A percentile compares a stretch with the other conserved stretches of the same genome.
phyloP scores from a whole-genome alignment of 2,329 filamentous ascomycete species.

The Talaromyces sp. region DNA sequence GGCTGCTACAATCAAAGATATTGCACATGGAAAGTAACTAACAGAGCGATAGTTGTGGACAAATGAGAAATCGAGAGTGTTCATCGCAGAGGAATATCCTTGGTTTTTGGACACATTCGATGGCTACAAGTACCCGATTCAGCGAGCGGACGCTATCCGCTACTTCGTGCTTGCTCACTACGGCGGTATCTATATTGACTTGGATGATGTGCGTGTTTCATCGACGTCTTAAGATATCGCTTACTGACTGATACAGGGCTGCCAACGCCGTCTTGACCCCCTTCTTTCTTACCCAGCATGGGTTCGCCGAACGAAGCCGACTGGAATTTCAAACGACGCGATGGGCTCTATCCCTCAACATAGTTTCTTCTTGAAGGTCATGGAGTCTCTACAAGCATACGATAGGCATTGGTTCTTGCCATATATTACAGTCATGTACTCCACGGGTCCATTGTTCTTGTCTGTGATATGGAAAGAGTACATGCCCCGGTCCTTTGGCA shows the following conservation, averaged over 20 bases:
- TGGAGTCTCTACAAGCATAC: constrained; percentile 66
- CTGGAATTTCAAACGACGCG: constrained; percentile 77
- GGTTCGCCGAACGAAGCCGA: constrained; percentile 69
- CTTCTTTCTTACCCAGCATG: constrained; percentile 68
- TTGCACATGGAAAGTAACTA: constrained; percentile 23
- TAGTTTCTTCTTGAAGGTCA: constrained; percentile 70
- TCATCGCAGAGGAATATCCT: constrained; percentile 71
- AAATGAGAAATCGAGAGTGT: constrained; percentile 65
- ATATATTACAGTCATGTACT: constrained; percentile 79
- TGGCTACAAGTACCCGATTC: constrained; percentile 70
- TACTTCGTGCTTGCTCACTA: constrained; percentile 77
- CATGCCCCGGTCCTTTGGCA: constrained; percentile 46
- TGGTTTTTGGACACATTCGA: constrained; percentile 77
- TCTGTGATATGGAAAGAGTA: constrained; percentile 76
- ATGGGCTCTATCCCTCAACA: constrained; percentile 73
- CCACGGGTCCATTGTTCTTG: constrained; percentile 72
- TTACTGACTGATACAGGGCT: constrained; percentile 52
- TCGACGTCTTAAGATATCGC: constrained; percentile 1
- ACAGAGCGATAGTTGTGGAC: constrained; percentile 65
- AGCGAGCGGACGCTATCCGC: constrained; percentile 73
- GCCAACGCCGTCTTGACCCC: constrained; percentile 66
- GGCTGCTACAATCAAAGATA: constrained; percentile 20
- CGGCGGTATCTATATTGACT: constrained; percentile 77
- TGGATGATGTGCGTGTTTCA: constrained; percentile 61
- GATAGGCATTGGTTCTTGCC: constrained; percentile 67